Percentiles rank a stretch among this genome's conserved stretches.
Conservation (phyloP, 441 rosid genomes). For the Oxalis stricta region DNA sequence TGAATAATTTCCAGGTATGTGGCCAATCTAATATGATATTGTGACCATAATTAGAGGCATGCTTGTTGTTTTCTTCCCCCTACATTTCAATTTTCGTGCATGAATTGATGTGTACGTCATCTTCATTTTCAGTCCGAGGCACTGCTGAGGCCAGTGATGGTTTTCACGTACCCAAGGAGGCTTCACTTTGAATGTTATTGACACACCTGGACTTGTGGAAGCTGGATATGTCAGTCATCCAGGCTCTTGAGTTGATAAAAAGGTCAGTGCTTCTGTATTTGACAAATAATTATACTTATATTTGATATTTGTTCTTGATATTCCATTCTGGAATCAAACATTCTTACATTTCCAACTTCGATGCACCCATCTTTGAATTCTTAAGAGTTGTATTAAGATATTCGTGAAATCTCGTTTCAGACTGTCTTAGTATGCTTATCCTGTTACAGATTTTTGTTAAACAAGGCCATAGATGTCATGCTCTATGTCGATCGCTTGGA, state of each 20-base stretch:
- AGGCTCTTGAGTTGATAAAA: constrained; percentile 78
- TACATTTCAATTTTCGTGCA: neutral
- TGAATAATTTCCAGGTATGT: constrained; percentile 71
- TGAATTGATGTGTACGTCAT: too few species aligned
- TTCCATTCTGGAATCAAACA: too few species aligned
- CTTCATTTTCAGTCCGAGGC: constrained; percentile 51
- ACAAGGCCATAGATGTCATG: constrained; percentile 69
- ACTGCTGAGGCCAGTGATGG: constrained; percentile 70
- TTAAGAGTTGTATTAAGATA: too few species aligned
- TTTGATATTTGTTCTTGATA: too few species aligned
- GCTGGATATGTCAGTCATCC: constrained; percentile 91
- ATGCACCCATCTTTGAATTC: too few species aligned
- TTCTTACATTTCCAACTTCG: too few species aligned
- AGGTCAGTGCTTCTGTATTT: constrained; percentile 26
- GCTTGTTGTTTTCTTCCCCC: neutral
- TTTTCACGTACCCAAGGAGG: constrained; percentile 73
- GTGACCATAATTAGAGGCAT: neutral
- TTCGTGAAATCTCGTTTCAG: too few species aligned
- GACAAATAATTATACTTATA: too few species aligned
- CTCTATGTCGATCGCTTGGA: constrained; percentile 87
- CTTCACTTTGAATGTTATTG: constrained; percentile 69
- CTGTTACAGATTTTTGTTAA: constrained; percentile 64
- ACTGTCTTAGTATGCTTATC: neutral
- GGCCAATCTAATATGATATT: neutral
- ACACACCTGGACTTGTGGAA: constrained; percentile 91